These are phyloP conservation scores for Tylopilus intermedius DNA, from an alignment of 768 basidiomycete genomes.

Conservation along the genomic window DNA sequence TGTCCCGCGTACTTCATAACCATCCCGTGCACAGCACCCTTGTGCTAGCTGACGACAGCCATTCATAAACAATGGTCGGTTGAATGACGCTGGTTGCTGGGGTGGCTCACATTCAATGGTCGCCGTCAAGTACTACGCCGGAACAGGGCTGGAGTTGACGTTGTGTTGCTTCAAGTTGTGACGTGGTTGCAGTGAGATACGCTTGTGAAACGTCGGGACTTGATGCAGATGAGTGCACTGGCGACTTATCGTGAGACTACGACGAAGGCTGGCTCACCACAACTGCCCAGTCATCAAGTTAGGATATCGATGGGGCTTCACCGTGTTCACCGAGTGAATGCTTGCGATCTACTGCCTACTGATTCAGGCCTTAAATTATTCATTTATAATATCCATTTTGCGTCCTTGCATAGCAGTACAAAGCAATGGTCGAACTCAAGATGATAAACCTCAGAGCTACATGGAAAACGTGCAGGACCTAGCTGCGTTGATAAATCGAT, in stretches of 20 bases:
- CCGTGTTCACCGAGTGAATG: neutral
- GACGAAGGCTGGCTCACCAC: neutral
- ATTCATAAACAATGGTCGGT: neutral
- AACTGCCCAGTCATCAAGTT: too few species aligned
- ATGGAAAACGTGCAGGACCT: too few species aligned
- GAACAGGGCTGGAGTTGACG: neutral
- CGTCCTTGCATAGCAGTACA: too few species aligned
- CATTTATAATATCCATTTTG: too few species aligned
- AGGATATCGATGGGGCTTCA: neutral
- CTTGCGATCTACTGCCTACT: too few species aligned
- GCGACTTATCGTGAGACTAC: neutral
- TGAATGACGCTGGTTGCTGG: slow-evolving; percentile 1
- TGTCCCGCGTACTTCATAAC: neutral
- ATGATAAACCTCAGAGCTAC: too few species aligned
- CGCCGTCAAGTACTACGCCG: neutral
- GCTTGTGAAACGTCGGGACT: neutral
- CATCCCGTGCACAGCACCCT: slow-evolving; percentile 9
- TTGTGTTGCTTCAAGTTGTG: neutral
- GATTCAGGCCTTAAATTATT: too few species aligned
- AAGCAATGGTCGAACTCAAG: too few species aligned
- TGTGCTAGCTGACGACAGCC: neutral
- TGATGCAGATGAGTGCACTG: neutral
- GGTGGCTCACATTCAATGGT: slow-evolving; percentile 10
- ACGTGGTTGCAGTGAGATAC: neutral
- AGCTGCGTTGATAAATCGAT: too few species aligned